These are phyloP conservation scores for Hypoxylon lenormandii DNA, from an alignment of 495 filamentous ascomycete genomes.

Conservation along the genomic window DNA sequence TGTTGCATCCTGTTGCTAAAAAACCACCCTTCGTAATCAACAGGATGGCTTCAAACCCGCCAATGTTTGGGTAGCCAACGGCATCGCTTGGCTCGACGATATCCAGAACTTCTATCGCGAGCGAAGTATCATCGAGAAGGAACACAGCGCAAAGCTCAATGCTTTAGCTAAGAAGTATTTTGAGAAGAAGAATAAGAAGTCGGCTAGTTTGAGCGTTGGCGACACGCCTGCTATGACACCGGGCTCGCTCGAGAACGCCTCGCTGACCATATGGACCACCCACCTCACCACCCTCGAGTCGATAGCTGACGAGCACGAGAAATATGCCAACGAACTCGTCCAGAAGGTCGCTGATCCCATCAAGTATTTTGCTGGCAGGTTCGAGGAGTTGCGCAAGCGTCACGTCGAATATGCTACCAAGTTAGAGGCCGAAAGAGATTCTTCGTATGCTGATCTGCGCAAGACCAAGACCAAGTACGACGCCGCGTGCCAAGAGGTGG, in stretches of 20 bases:
- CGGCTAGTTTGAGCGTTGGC: constrained; percentile 88
- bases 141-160: constrained; percentile 88
- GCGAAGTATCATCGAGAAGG: constrained; percentile 91
- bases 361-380: constrained; percentile 74
- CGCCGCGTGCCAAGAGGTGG: constrained; percentile 90
- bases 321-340: constrained; percentile 79
- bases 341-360: constrained; percentile 85
- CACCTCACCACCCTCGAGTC: constrained; percentile 89
- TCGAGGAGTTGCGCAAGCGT: constrained; percentile 92
- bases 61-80: constrained; percentile 88
- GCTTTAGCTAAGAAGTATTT: constrained; percentile 92
- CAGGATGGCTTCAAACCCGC: constrained; percentile 96
- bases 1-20: constrained; percentile 16
- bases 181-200: constrained; percentile 94
- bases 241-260: constrained; percentile 93
- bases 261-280: constrained; percentile 94
- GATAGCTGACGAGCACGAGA: constrained; percentile 89
- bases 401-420: constrained; percentile 89
- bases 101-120: constrained; percentile 97
- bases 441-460: constrained; percentile 82
- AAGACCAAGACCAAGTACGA: constrained; percentile 96
- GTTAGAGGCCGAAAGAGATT: constrained; percentile 87
- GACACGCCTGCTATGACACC: constrained; percentile 93
- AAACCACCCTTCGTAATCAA: constrained; percentile 25
- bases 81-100: constrained; percentile 94